These are phyloP conservation scores for Serendipita vermifera DNA, from an alignment of 768 basidiomycete species.

Conservation along the genomic window DNA sequence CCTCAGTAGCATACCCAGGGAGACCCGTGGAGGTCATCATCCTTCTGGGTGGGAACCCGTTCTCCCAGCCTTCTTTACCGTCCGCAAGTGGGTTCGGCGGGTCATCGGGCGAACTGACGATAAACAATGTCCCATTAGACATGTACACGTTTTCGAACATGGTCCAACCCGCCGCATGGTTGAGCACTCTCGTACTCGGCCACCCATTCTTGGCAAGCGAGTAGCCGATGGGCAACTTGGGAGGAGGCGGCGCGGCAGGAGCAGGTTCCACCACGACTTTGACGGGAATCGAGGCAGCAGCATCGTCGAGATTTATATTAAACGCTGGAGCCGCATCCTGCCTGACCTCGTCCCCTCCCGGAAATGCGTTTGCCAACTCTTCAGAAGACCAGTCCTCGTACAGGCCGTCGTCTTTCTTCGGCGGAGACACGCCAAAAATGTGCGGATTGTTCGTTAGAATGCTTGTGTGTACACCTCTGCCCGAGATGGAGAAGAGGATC, in stretches of 20 bases:
- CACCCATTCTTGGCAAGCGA: constrained; percentile 18
- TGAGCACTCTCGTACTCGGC: constrained; percentile 42
- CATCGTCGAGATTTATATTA: background rate
- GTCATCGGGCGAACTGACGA: constrained; percentile 43
- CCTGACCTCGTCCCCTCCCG: background rate
- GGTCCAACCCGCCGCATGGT: constrained; percentile 76
- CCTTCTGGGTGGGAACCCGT: constrained; percentile 12
- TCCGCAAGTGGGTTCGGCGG: no score
- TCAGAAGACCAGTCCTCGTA: background rate
- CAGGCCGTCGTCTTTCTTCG: no score
- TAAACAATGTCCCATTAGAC: constrained; percentile 66
- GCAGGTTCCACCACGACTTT: background rate
- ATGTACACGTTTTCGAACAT: constrained; percentile 73
- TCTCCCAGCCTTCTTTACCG: constrained; percentile 8
- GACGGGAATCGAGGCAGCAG: background rate
- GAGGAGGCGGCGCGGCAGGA: background rate
- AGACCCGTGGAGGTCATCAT: constrained; percentile 60
- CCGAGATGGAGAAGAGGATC: no score
- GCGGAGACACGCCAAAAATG: no score
- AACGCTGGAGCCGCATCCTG: background rate
- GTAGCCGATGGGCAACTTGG: background rate
- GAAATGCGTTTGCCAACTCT: background rate
- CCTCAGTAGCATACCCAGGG: constrained; percentile 42
- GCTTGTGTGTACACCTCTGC: no score
- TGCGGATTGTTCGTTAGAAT: no score